Base-by-base conservation (phyloP, 208 protist species). In the Trypanosoma mega region DNA sequence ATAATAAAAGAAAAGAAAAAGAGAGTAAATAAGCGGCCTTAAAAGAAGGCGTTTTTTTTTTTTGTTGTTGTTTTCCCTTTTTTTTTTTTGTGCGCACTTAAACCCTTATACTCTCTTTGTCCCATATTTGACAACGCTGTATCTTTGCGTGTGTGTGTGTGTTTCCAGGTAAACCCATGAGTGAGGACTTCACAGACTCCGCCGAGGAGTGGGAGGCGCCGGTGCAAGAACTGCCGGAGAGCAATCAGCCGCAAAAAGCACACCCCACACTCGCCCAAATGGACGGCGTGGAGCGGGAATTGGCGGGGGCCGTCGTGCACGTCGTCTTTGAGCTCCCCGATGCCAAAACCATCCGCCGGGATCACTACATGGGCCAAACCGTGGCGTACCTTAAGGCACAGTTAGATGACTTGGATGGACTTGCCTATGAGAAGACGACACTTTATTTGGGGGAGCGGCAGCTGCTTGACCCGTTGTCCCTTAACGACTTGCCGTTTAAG, bases 311-410 rank as follows among this genome's bases (percentile, higher is more conserved):
- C 2, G 16, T 58, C 20, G 76, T 75, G 0, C 44, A 39, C 1
- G 23, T 75, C 18, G 49, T 67, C 20, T 90, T 90, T 59, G 27
- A 61, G 46, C 55, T 93, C 12, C 86, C 82, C 2, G 41, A 58
- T 37, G 78, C 72, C 11, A 31, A 46, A 23, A 72, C 23, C 26
- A 30, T 80, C 41, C 41, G 56, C 49, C 55, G 67, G 11, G 59
- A 41, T 14, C 88, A 86, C 52, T 86, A 77, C 61, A 91, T 90
- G 80, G 85, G 88, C 9, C 83, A 95, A 61, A 92, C 73, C 24
- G 63, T 95, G 3, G 81, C 85, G 61, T 75, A 77, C 54, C 50
- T 95, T 21, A 95, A 95, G 62, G 55, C 78, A 37, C 54, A 77
- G 23, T 59, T 95, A 48, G 81, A 95, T 62, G 69, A 82, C 49